A percentile compares a stretch with the other conserved stretches of the same genome.
Conservation (phyloP, 306 rosid genomes). For the Leucaena leucocephala region DNA sequence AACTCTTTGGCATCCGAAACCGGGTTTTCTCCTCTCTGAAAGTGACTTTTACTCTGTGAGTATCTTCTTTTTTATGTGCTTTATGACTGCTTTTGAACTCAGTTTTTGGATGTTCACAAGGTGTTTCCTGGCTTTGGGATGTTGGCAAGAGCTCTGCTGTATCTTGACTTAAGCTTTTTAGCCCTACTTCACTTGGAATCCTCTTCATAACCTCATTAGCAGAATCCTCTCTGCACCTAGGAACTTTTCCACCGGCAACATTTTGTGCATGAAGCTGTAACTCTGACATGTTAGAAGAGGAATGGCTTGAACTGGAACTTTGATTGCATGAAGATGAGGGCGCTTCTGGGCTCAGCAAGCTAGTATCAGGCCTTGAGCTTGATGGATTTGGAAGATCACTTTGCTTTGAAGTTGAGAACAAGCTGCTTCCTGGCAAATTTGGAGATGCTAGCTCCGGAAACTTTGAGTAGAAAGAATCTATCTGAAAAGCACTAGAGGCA, state of each 20-base stretch:
- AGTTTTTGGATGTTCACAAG: constrained; percentile 43
- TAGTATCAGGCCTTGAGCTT: constrained; percentile 46
- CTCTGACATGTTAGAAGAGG: constrained; percentile 70
- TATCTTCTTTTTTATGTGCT: constrained; percentile 37
- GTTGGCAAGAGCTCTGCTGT: constrained; percentile 48
- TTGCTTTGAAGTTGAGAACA: constrained; percentile 60
- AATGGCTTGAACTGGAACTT: constrained; percentile 76
- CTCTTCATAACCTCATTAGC: constrained; percentile 53
- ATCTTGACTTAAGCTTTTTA: constrained; percentile 45
- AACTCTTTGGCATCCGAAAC: constrained; percentile 65
- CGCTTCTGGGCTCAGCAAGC: constrained; percentile 51
- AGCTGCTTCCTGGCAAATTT: constrained; percentile 54
- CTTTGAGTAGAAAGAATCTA: constrained; percentile 77
- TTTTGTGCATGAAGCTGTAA: constrained; percentile 41
- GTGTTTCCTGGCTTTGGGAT: constrained; percentile 70
- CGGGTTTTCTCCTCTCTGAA: constrained; percentile 78
- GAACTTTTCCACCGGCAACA: constrained; percentile 45
- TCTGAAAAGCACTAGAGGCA: constrained; percentile 80
- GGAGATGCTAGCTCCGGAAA: constrained; percentile 82
- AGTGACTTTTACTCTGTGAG: constrained; percentile 66
- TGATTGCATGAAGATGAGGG: constrained; percentile 71
- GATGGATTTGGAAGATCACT: constrained; percentile 48
- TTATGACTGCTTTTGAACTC: constrained; percentile 31
- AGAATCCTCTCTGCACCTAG: constrained; percentile 44
- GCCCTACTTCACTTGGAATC: constrained; percentile 73